Evolutionary conservation across 2,329 filamentous ascomycete species (phyloP).

Genomic region (Eurotiales sp.): DNA sequence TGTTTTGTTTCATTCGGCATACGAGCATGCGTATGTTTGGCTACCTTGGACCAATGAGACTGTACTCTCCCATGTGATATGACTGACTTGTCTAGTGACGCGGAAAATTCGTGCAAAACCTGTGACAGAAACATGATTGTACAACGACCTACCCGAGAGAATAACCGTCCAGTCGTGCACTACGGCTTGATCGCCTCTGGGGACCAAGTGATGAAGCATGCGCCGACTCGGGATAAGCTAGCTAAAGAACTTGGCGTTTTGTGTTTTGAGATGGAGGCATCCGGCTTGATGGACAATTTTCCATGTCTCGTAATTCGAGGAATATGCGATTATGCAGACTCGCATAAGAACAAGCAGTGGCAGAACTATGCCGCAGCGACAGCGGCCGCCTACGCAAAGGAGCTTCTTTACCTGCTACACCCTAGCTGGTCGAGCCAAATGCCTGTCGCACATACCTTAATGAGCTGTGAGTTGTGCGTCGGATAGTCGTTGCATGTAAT

Average conservation of each 20-base stretch:
- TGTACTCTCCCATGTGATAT: not conserved
- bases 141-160: not conserved
- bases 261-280: conserved; percentile 19
- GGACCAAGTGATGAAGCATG: not conserved
- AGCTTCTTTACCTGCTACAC: conserved; percentile 7
- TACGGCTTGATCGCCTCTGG: not conserved
- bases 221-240: conserved; percentile 14
- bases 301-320: conserved; percentile 20
- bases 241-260: conserved; percentile 12
- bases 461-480: not conserved
- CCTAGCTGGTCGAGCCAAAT: not conserved
- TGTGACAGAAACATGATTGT: not conserved
- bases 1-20: not conserved
- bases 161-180: not conserved
- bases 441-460: not conserved
- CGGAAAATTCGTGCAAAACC: not conserved
- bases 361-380: conserved; percentile 16
- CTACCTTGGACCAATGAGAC: not conserved
- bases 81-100: not conserved
- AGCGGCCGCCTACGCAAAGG: conserved; percentile 6
- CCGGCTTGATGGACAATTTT: conserved; percentile 14
- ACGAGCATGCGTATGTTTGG: not conserved
- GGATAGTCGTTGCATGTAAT: not conserved
- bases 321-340: conserved; percentile 22
- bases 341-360: conserved; percentile 19